Percentiles rank a stretch among this genome's conserved stretches.
phyloP scores from a whole-genome alignment of 768 basidiomycete species.

The Leccinum disarticulatum region DNA sequence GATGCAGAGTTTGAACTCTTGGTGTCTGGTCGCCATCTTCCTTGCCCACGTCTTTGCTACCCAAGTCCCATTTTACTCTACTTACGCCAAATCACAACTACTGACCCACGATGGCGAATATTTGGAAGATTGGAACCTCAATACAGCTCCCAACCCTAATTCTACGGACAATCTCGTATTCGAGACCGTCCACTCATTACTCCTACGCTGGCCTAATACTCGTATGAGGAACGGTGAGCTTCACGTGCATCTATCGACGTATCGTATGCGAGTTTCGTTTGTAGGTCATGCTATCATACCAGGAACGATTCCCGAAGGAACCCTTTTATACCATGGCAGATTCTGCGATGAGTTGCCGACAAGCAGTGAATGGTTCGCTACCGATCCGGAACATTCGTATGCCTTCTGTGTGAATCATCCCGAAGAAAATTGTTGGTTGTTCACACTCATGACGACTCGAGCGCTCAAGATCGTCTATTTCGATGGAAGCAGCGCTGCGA shows the following conservation, averaged over 20 bases:
- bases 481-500: constrained; percentile 12
- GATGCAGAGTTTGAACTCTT: neutral
- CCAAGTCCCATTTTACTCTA: neutral
- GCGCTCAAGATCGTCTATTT: constrained; percentile 36
- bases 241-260: neutral
- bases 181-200: constrained; percentile 23
- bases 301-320: constrained; percentile 33
- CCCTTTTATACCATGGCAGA: constrained; percentile 35
- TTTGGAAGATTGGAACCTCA: neutral
- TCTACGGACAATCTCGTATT: constrained; percentile 31
- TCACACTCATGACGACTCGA: constrained; percentile 29
- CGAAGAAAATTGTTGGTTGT: constrained; percentile 27
- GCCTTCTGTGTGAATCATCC: constrained; percentile 33
- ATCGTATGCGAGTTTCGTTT: neutral
- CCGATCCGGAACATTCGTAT: constrained; percentile 36
- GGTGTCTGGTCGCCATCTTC: neutral
- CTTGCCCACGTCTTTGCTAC: neutral
- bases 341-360: constrained; percentile 18
- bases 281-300: constrained; percentile 25
- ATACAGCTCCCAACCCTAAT: neutral
- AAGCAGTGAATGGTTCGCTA: constrained; percentile 32
- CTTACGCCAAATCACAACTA: neutral
- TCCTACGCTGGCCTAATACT: constrained; percentile 44
- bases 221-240: constrained; percentile 40
- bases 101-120: neutral